These are phyloP conservation scores for Wickerhamiella shivajii DNA, from an alignment of 805 yeast species.

Conservation along the genomic window DNA sequence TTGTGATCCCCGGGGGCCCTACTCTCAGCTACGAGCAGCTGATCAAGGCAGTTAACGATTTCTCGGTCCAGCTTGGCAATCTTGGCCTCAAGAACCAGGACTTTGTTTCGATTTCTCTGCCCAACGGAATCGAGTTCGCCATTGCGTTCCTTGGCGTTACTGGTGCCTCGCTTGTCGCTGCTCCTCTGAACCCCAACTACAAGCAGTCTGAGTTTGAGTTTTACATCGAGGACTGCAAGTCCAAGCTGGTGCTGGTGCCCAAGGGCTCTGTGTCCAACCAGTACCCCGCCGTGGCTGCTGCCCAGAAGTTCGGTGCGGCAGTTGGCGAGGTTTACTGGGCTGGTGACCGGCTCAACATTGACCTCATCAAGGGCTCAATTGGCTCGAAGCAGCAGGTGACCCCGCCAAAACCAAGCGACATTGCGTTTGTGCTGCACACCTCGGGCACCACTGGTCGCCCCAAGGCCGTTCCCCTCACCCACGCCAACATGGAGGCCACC, in stretches of 20 bases:
- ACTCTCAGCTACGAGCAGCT: conserved; percentile 33
- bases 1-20: conserved; percentile 36
- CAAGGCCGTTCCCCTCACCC: conserved; percentile 60
- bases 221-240: conserved; percentile 44
- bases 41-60: conserved; percentile 22
- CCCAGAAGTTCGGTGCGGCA: conserved; percentile 33
- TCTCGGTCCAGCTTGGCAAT: conserved; percentile 29
- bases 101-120: conserved; percentile 44
- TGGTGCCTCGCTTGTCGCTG: conserved; percentile 42
- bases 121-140: conserved; percentile 46
- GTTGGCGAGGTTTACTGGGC: conserved; percentile 40
- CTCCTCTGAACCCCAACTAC: conserved; percentile 55
- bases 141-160: conserved; percentile 43
- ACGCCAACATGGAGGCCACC: conserved; percentile 44
- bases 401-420: conserved; percentile 32
- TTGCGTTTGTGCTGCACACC: conserved; percentile 55
- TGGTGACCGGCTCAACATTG: conserved; percentile 29
- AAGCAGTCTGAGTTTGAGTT: conserved; percentile 48
- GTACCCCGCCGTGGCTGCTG: conserved; percentile 36
- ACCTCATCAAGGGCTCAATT: conserved; percentile 6
- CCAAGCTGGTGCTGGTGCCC: conserved; percentile 45
- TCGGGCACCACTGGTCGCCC: conserved; percentile 69
- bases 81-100: conserved; percentile 29
- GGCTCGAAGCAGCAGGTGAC: conserved; percentile 4
- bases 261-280: conserved; percentile 30